Base-by-base conservation (phyloP, 345 rosid species). In the Conringia planisiliqua region DNA sequence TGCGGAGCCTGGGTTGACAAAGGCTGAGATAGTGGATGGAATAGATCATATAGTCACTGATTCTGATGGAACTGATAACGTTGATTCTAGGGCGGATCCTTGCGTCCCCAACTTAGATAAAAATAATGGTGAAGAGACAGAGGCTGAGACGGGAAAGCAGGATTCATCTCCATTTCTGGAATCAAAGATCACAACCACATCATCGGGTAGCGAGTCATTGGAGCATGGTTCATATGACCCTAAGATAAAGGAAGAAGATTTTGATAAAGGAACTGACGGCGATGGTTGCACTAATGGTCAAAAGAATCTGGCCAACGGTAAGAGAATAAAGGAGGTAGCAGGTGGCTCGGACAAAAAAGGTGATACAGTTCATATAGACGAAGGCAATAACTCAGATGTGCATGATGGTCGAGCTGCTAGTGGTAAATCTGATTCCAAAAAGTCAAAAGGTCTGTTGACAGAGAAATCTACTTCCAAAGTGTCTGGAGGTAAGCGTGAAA, bases 1-100 rank as follows among this genome's bases (percentile, higher is more conserved):
- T 47, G 46, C 65, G 33, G 89, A 78, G 74, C 82, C 81, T 73
- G 83, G 79, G 82, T 80, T 75, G 76, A 44, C 68, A 74, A 77
- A 56, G 73, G 78, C 67, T 76, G 75, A 75, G 83, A 79, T 70
- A 81, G 76, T 17, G 16, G 76, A 70, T 70, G 72, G 55, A 71
- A 65, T 62, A 52, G 66, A 40, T 70, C 78, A 60, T 29, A 67
- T 70, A 66, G 86, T 80, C 77, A 57, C 82, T 29, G 62, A 69
- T 55, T 71, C 71, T 44, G 82, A 71, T 51, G 86, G 69, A 65
- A 48, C 59, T 68, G 72, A 75, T 51, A 83, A 82, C 57, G 71
- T 39, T 66, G 77, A 61, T 78, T 77, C 83, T 66, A 83, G 70
- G 70, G 74, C 66, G 46, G 88, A 79, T 66, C 77, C 74, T 50